A percentile compares a stretch with the other conserved stretches of the same genome.
Evolutionary conservation across 345 rosid species (phyloP).

Genomic region (Eutrema yunnanense): DNA sequence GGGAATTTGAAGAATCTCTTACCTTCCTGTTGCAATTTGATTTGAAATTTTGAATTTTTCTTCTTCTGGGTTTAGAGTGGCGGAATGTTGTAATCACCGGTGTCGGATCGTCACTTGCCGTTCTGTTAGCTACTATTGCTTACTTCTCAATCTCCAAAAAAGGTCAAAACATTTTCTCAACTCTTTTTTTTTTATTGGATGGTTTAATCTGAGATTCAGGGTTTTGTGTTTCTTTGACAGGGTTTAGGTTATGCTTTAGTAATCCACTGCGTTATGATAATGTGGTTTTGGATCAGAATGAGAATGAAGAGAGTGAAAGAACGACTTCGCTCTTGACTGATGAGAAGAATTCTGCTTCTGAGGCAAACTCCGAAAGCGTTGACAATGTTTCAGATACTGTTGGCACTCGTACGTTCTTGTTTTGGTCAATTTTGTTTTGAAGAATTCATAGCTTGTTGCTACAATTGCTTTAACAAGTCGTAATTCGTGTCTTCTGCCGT

Average conservation of each 20-base stretch:
- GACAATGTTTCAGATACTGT: conserved; percentile 23
- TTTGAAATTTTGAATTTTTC: neutral
- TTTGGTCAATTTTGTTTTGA: neutral
- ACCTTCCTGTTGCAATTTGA: neutral
- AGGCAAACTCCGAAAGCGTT: conserved; percentile 19
- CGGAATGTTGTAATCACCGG: conserved; percentile 38
- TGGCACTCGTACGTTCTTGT: conserved; percentile 29
- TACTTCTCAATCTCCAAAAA: conserved; percentile 50
- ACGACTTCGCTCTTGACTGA: conserved; percentile 10
- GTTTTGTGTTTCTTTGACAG: conserved; percentile 30
- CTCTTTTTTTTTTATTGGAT: neutral
- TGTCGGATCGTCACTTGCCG: conserved; percentile 45
- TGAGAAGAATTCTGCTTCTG: conserved; percentile 27
- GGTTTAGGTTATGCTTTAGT: conserved; percentile 38
- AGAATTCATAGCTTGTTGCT: neutral
- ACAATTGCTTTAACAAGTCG: neutral
- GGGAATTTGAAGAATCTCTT: neutral
- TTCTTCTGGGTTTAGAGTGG: conserved; percentile 35
- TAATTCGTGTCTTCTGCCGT: neutral
- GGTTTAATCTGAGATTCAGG: neutral
- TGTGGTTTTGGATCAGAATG: conserved; percentile 25
- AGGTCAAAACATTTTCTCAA: conserved; percentile 28
- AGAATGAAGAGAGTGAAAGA: conserved; percentile 18
- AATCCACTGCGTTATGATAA: conserved; percentile 25
- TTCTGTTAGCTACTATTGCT: conserved; percentile 51